Evolutionary conservation across 2,329 filamentous ascomycete species (phyloP), one percentile per base, ranked within the genome.

Genomic region (Epichloe hybrida): DNA sequence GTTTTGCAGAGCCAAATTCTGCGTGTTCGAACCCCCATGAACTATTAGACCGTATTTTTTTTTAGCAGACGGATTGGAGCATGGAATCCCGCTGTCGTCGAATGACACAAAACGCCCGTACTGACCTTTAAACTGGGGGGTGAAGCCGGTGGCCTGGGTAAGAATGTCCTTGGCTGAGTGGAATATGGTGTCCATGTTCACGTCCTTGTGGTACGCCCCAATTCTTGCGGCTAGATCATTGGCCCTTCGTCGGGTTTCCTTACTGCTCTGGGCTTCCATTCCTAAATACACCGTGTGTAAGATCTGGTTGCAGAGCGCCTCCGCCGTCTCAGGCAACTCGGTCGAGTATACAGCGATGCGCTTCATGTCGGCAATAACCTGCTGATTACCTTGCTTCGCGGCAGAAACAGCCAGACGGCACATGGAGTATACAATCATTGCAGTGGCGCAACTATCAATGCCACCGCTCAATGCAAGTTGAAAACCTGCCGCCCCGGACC

Each of bases 151-250:
- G 0, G 79, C 74, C 2, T 72, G 63, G 0, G 73, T 72, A 50
- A 88, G 71, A 1, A 88, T 66, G 42, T 72, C 73, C 56, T 76
- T 79, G 48, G 81, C 69, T 0, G 83, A 76, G 20, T 76, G 34
- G 20, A 50, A 50, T 9, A 50, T 34, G 35, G 15, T 27, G 60
- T 91, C 87, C 51, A 91, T 88, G 59, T 88, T 79, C 43, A 88
- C 70, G 59, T 90, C 77, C 4, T 79, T 72, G 61, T 93, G 88
- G 59, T 88, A 82, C 15, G 77, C 72, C 3, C 86, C 86, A 49
- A 91, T 88, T 4, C 70, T 72, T 4, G 70, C 60, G 4, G 75
- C 64, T 0, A 91, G 72, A 0, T 76, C 71, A 59, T 77, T 76
- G 1, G 87, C 83, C 31, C 87, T 72, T 45, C 74, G 70, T 9